Base-by-base conservation (phyloP, 352 stramenopile species). In the Albugo laibachii region DNA sequence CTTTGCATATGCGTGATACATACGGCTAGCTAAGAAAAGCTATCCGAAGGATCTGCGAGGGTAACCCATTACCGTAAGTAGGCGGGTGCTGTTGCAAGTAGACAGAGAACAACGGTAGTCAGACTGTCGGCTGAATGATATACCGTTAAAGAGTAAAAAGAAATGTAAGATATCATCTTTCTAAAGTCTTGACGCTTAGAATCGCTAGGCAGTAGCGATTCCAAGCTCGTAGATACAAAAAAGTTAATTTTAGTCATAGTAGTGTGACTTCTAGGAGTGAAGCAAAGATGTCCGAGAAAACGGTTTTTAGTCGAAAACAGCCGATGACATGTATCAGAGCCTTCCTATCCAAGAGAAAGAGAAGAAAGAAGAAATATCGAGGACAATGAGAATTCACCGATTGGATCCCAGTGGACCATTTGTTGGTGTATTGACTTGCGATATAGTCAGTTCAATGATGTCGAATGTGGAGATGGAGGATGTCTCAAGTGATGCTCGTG, bases 161-260 rank as follows among this genome's bases (percentile, higher is more conserved):
- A n/a, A n/a, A n/a, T n/a, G n/a, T n/a, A n/a, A n/a, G n/a, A n/a
- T n/a, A n/a, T n/a, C n/a, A n/a, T n/a, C n/a, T n/a, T n/a, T n/a
- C n/a, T n/a, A n/a, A n/a, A n/a, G n/a, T n/a, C n/a, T 14, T 16
- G 14, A 14, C 14, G 14, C 14, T 16, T 14, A 16, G 16, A 41
- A 16, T 14, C 16, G 14, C 16, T 16, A 14, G 16, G 16, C n/a
- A n/a, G n/a, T n/a, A n/a, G n/a, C n/a, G n/a, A n/a, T n/a, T n/a
- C n/a, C n/a, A n/a, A n/a, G n/a, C 14, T 14, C 16, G 36, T 14
- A 41, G 16, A 41, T 41, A 41, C 36, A 41, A 41, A 14, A 41
- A 41, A 41, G 36, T 41, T 41, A 41, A 41, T 16, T 41, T 41
- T 41, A 41, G 36, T 41, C 36, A 41, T 14, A 41, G 36, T 41